A percentile compares a stretch with the other conserved stretches of the same genome.
phyloP scores from a whole-genome alignment of 1,284 basidiomycete genomes.

The Fomitopsis betulina region DNA sequence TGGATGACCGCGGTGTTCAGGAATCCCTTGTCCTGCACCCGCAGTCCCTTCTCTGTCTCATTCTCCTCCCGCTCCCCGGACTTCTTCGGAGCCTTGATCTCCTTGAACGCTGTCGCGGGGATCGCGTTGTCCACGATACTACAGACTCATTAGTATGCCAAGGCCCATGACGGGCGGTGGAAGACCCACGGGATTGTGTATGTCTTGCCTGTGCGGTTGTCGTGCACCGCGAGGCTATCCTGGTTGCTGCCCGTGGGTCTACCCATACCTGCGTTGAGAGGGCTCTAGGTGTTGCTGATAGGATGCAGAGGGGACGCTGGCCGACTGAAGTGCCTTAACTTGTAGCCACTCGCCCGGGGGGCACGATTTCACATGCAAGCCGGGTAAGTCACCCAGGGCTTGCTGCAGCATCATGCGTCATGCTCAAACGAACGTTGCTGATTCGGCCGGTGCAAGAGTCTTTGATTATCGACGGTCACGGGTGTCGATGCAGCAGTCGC shows the following conservation, averaged over 20 bases:
- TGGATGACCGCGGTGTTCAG: conserved; percentile 84
- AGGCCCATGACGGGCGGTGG: not conserved
- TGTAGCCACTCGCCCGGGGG: not conserved
- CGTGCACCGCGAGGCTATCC: conserved; percentile 60
- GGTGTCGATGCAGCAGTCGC: too few species aligned
- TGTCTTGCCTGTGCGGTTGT: conserved; percentile 82
- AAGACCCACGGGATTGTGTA: conserved; percentile 70
- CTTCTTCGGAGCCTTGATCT: conserved; percentile 53
- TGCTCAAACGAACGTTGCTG: not conserved
- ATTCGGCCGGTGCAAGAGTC: too few species aligned
- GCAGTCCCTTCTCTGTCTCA: conserved; percentile 75
- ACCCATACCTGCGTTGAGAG: conserved; percentile 37
- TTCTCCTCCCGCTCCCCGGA: conserved; percentile 73
- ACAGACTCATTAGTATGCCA: not conserved
- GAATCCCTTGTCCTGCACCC: conserved; percentile 77
- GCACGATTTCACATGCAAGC: conserved; percentile 3
- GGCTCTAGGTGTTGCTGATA: not conserved
- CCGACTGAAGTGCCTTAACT: not conserved
- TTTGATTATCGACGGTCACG: too few species aligned
- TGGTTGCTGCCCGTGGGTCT: conserved; percentile 30
- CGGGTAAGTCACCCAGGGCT: not conserved
- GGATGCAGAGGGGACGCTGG: not conserved
- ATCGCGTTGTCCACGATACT: conserved; percentile 78
- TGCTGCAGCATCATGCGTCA: too few species aligned
- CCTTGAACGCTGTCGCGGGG: conserved; percentile 78